A percentile compares a stretch with the other conserved stretches of the same genome.
Evolutionary conservation across 2,329 filamentous ascomycete genomes (phyloP).

Genomic region (Fusarium verrucosum): DNA sequence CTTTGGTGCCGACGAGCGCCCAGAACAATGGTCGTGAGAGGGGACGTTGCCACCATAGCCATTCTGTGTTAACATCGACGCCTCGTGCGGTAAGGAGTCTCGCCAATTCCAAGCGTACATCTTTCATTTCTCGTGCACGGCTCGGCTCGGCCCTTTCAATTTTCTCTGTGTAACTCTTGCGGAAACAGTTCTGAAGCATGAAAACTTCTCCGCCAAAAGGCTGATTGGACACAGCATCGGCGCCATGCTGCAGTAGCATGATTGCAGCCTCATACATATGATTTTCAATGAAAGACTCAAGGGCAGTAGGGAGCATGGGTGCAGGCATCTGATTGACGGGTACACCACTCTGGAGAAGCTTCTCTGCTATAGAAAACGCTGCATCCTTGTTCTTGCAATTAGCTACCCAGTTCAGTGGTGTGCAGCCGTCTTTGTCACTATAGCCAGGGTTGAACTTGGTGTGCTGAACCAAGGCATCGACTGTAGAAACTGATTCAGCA

Average conservation of each 20-base stretch:
- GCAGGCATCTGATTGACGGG: neutral
- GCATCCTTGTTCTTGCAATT: neutral
- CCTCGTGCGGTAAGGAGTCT: neutral
- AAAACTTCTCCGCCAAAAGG: rapidly evolving
- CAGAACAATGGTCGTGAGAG: neutral
- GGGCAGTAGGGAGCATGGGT: rapidly evolving
- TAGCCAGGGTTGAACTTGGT: neutral
- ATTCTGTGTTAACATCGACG: neutral
- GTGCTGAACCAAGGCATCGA: neutral
- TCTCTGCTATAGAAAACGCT: neutral
- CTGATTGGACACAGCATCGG: neutral
- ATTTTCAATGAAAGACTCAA: neutral
- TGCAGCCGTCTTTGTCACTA: neutral
- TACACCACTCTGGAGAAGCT: neutral
- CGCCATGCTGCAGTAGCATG: neutral
- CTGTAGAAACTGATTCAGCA: neutral
- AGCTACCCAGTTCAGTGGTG: neutral
- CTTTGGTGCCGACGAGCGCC: neutral
- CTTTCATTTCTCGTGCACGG: neutral
- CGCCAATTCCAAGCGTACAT: neutral
- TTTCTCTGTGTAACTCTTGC: rapidly evolving
- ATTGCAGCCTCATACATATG: neutral
- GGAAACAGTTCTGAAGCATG: neutral
- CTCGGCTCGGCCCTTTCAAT: neutral
- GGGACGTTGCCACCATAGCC: rapidly evolving